Conservation (phyloP, 179 eudicot genomes). For the Spinacia oleracea region DNA sequence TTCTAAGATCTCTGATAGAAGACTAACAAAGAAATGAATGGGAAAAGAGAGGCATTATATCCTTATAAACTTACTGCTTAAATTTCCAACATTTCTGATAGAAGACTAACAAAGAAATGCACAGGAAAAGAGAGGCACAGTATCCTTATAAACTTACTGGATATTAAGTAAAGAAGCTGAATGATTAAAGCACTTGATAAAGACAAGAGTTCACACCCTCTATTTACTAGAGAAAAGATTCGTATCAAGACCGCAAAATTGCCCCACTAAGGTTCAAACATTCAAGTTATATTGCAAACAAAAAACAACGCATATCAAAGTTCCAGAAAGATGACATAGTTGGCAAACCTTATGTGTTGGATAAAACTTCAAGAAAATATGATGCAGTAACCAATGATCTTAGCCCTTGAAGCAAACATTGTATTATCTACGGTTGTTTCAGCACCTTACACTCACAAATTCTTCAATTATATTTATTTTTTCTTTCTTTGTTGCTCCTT, state of each 20-base stretch:
- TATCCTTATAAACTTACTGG: background rate
- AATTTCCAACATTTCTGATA: background rate
- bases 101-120: background rate
- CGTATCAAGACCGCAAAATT: background rate
- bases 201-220: background rate
- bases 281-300: background rate
- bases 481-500: no score
- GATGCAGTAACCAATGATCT: background rate
- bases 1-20: constrained; percentile 1
- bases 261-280: background rate
- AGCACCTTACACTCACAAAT: background rate
- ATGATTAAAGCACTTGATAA: background rate
- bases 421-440: background rate
- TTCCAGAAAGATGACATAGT: background rate
- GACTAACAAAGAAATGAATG: background rate
- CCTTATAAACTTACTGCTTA: background rate
- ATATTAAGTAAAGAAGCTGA: background rate
- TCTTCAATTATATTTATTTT: background rate
- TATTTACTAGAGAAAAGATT: background rate
- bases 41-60: background rate
- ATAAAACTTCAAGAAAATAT: background rate
- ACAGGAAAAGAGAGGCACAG: background rate
- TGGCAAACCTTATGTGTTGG: background rate
- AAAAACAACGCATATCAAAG: background rate
- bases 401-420: background rate